Evolutionary conservation across 805 yeast genomes (phyloP).

Genomic region (Metschnikowia similis): DNA sequence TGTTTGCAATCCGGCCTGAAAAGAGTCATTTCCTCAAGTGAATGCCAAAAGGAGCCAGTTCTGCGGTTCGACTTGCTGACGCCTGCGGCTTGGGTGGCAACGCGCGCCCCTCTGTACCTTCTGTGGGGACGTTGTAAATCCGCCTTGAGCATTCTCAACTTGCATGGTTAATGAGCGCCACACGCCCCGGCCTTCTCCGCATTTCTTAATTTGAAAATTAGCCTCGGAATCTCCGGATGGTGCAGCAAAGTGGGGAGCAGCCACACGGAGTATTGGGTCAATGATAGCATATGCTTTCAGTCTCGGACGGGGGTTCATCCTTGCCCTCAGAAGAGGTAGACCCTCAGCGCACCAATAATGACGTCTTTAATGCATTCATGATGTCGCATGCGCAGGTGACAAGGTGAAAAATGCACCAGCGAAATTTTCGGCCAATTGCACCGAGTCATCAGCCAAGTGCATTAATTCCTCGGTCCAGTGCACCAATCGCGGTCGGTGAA

Average conservation of each 20-base stretch:
- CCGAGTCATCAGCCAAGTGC: neutral
- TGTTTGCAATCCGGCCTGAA: neutral
- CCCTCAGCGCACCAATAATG: neutral
- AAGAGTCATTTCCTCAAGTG: no score
- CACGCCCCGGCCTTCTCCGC: slow-evolving; percentile 4
- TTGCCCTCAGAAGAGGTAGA: neutral
- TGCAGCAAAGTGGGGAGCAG: slow-evolving; percentile 3
- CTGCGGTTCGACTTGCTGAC: no score
- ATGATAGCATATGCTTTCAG: neutral
- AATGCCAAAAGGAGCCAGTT: no score
- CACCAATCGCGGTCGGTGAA: no score
- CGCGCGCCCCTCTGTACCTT: no score
- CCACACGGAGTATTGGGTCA: neutral
- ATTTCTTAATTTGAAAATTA: neutral
- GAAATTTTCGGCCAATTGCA: neutral
- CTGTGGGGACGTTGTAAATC: slow-evolving; percentile 2
- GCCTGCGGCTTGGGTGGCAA: no score
- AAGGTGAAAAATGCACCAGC: neutral
- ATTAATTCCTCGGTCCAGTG: no score
- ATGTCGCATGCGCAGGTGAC: neutral
- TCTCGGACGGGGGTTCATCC: neutral
- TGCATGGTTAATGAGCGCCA: neutral
- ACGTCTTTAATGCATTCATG: neutral
- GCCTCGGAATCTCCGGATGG: neutral
- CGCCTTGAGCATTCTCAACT: neutral